Evolutionary conservation across 257 asterid species (phyloP), one percentile per base, ranked within the genome.

Genomic region (Anisodus tanguticus): DNA sequence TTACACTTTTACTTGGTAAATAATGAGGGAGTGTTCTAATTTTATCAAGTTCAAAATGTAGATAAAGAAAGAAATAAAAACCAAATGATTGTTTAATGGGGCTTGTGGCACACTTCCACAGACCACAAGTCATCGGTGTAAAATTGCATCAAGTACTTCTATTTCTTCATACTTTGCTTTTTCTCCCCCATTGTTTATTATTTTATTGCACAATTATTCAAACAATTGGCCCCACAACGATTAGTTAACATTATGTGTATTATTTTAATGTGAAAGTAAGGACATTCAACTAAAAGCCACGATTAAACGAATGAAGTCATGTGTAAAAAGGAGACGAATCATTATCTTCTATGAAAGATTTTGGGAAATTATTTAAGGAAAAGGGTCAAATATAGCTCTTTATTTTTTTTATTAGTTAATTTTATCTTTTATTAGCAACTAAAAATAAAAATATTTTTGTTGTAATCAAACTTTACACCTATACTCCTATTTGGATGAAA

Each of bases 21-120:
- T 41, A 58, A 58, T 5, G 2, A 58, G 26, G 7, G 69, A 1
- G 13, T 62, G 16, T 4, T 64, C 37, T 64, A 26, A 31, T 26
- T 31, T 31, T 2, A 26, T 17, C 31, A 11, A 2, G 2, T 72
- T 70, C 35, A 2, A 3, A 41, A 70, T 41, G 17, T 43, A 45
- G 80, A 71, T 22, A 22, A 49, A 51, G n/a, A 2, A 49, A 3
- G 13, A 76, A 74, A 76, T 11, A 4, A 58, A 58, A 58, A 31
- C 35, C 35, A 3, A 7, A 17, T 5, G 26, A 15, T 3, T 7
- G 19, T 26, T 26, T 76, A 3, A 22, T 22, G 81, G 63, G 81
- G 81, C 63, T 76, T 76, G 81, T 76, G 81, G 81, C 81, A 76
- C 47, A 8, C 81, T 22, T 51, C 13, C 81, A 22, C 43, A 76